Evolutionary conservation across 192 early-diverging fungal species (phyloP), one percentile per base, ranked within the genome.

Genomic region (Backusella morwellensis): DNA sequence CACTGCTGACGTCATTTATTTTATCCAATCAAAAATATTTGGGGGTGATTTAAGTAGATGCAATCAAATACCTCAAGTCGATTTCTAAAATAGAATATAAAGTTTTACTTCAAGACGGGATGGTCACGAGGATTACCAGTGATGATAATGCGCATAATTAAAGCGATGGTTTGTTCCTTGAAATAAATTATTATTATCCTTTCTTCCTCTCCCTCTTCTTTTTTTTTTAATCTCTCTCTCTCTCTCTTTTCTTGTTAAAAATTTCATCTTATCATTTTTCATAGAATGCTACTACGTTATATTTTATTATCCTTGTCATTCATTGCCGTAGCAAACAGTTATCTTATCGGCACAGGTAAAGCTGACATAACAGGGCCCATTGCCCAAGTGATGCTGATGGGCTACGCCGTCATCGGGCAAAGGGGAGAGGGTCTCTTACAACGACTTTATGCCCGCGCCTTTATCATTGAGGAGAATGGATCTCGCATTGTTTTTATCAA

Each of bases 351-450:
- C n/a, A 77, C 75, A 44, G 75, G 81, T 21, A 82, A 79, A 35
- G 73, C 59, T 1, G 81, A 82, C 26, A 76, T 82, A 54, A 82
- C 81, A 23, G 81, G 81, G 3, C 74, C 75, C 1, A 66, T 56
- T 35, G 70, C 73, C 1, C 73, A 79, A 72, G 44, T 82, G 4
- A 79, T 73, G 70, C 50, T 82, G 59, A 82, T 82, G 81, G 81
- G 81, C 23, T 82, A 82, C 72, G 78, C 81, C 9, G 80, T 72
- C 41, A 15, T 35, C 7, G 70, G 50, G 1, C 81, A 82, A 50
- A 82, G 66, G 4, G 78, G 72, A 32, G 17, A 72, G 66, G 81
- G 81, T 3, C 59, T 82, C 6, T 59, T 68, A 17, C 75, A 78
- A 47, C 40, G 81, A 11, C 50, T 79, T 2, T 74, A 70, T 14